Evolutionary conservation across 1,139 yeast genomes (phyloP), one percentile per base, ranked within the genome.

Genomic region (Kodamaea arcana): DNA sequence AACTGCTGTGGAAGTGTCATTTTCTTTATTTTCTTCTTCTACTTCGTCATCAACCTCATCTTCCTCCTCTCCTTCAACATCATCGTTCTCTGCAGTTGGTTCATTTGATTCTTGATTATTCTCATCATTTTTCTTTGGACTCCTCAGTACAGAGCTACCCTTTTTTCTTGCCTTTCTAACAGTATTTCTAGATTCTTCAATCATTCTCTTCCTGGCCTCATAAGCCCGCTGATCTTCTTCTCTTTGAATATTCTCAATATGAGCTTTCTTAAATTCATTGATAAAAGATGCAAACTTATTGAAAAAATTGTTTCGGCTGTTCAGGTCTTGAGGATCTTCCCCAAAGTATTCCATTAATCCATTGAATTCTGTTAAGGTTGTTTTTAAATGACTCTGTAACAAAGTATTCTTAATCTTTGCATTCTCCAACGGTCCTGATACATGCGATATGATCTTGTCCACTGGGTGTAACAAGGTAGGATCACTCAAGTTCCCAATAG

Each of bases 281-380:
- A 69, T 65, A 44, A 70, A 70, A 3, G 46, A 34, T 23, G 58
- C 55, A 41, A 70, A 58, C 43, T 69, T 70, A 28, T 50, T 53
- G 40, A 65, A 68, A 38, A 70, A 70, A 1, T 53, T 48, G 35
- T 60, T 62, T 31, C 68, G 50, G 33, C 72, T 60, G 39, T 66
- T 62, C 5, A 65, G 51, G 50, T 86, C 94, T 4, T 60, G 56
- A 1, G 78, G 69, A 50, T 83, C 81, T 54, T 92, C 98, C 6
- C 97, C 97, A 57, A 83, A 92, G 52, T 78, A 83, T 33, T 65
- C 65, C 92, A 92, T 80, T 33, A 86, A 62, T 31, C 72, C 69
- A 24, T 72, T 68, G 45, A 81, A 77, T 31, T 75, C 80, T 3
- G 62, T 56, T 27, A 75, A 55, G 0, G 92, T 77, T 14, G 69